phyloP scores from a whole-genome alignment of 345 rosid species.

The Cardamine chenopodiifolia region DNA sequence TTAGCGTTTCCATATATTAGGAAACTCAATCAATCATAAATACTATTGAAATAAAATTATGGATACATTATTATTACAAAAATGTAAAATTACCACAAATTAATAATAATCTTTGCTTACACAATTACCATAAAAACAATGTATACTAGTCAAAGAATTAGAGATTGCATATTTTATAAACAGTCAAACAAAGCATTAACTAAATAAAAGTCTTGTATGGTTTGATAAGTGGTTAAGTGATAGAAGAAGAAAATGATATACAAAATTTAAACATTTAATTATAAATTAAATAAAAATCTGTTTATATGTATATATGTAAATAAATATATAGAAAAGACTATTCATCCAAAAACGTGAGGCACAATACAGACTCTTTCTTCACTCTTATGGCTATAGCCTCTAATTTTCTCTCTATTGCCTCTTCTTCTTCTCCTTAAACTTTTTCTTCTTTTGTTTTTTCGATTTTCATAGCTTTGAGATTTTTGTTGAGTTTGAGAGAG shows the following conservation, averaged over 20 bases:
- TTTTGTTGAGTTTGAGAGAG: conserved; percentile 25
- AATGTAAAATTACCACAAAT: neutral
- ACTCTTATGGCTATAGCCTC: conserved; percentile 26
- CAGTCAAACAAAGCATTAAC: conserved; percentile 29
- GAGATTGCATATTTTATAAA: conserved; percentile 10
- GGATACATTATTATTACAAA: neutral
- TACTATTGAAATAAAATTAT: conserved; percentile 14
- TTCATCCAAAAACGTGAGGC: conserved; percentile 45
- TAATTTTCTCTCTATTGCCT: conserved; percentile 30
- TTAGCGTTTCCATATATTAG: conserved; percentile 2
- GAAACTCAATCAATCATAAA: conserved; percentile 32
- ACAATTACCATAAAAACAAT: conserved; percentile 23
- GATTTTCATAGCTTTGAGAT: conserved; percentile 15
- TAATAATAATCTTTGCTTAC: conserved; percentile 21
- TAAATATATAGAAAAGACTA: conserved; percentile 24
- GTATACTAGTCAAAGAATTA: conserved; percentile 30
- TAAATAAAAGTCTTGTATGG: conserved; percentile 29
- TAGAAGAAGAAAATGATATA: conserved; percentile 26
- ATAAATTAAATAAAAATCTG: conserved; percentile 15
- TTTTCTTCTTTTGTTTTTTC: conserved; percentile 2
- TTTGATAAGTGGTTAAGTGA: conserved; percentile 42
- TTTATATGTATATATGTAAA: neutral
- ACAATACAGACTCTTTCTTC: conserved; percentile 45
- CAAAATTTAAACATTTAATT: conserved; percentile 17
- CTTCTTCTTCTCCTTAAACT: conserved; percentile 3